Evolutionary conservation across 768 basidiomycete species (phyloP), one percentile per base, ranked within the genome.

Genomic region (Guyanaporus albipodus): DNA sequence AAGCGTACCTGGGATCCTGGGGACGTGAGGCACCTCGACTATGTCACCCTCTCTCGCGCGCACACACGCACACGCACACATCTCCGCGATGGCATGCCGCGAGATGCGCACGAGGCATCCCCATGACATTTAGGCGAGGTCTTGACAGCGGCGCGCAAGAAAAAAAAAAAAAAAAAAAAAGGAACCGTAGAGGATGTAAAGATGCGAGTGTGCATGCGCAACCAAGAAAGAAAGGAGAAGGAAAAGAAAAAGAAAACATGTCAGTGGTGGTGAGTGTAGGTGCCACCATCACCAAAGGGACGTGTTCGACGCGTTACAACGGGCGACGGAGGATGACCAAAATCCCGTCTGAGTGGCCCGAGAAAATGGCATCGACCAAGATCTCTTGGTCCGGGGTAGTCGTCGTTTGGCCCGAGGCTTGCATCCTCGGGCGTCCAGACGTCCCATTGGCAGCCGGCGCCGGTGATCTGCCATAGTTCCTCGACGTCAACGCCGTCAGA

Each of bases 321-420:
- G n/a, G n/a, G n/a, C n/a, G n/a, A 18, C 88, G 79, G 11, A 91
- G 67, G 54, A 91, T 87, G 52, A 88, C 84, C 71, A 91, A 79
- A 46, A 91, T 71, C 5, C 88, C 88, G 59, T 91, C 88, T 23
- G 88, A 90, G 61, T 90, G 88, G 5, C 85, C 87, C 27, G 86
- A 87, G 60, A 91, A 89, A 44, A 91, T 89, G 2, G 87, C 84
- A 57, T 90, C 88, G 11, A 90, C 85, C 26, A 71, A 54, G 43
- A 83, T 70, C 54, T 76, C 76, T 31, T 60, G 45, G 42, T 46
- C 51, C 7, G 37, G 26, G 7, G 52, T 47, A 17, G 48, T 19
- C 2, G 39, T 15, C 1, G 35, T 15, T n/a, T 10, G 26, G 2
- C 24, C 28, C 7, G 57, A 33, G 8, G 28, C 4, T 0, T 60